These are phyloP conservation scores for Carnegiea gigantea DNA, from an alignment of 179 eudicot genomes.

Conservation along the genomic window DNA sequence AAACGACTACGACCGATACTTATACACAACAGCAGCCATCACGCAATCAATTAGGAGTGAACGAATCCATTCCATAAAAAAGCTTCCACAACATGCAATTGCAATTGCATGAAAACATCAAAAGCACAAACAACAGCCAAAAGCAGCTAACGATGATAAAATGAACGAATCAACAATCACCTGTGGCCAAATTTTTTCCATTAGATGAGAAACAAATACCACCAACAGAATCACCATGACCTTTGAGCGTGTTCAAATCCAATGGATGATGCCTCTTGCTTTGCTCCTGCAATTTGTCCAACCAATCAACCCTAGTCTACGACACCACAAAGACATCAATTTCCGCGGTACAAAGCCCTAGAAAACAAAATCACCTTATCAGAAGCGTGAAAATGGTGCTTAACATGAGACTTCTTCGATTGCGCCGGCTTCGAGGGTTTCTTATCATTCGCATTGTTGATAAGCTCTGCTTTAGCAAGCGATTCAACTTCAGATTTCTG, in stretches of 20 bases:
- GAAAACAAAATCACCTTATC: slow-evolving; percentile 56
- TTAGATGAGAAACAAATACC: slow-evolving; percentile 76
- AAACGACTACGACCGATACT: not conserved
- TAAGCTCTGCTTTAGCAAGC: slow-evolving; percentile 51
- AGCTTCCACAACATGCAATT: not conserved
- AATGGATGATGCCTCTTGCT: slow-evolving; percentile 87
- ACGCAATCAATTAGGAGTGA: not conserved
- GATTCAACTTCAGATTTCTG: slow-evolving; percentile 69
- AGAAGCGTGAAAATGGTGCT: slow-evolving; percentile 57
- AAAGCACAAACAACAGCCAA: not conserved
- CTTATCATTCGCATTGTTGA: slow-evolving; percentile 25
- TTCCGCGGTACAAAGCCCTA: slow-evolving; percentile 3
- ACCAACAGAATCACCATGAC: slow-evolving; percentile 84
- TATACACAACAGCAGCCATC: not conserved
- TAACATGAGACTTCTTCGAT: slow-evolving; percentile 46
- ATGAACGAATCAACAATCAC: slow-evolving; percentile 34
- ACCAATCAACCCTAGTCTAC: slow-evolving; percentile 4
- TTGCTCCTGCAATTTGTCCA: slow-evolving; percentile 57
- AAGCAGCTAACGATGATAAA: not conserved
- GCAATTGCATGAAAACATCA: not conserved
- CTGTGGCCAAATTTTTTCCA: slow-evolving; percentile 81
- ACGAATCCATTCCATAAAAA: not conserved
- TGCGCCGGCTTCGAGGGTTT: slow-evolving; percentile 25
- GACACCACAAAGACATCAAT: not conserved
- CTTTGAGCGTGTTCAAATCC: slow-evolving; percentile 96